Evolutionary conservation across 495 filamentous ascomycete species (phyloP).

Genomic region (Choiromyces venosus): DNA sequence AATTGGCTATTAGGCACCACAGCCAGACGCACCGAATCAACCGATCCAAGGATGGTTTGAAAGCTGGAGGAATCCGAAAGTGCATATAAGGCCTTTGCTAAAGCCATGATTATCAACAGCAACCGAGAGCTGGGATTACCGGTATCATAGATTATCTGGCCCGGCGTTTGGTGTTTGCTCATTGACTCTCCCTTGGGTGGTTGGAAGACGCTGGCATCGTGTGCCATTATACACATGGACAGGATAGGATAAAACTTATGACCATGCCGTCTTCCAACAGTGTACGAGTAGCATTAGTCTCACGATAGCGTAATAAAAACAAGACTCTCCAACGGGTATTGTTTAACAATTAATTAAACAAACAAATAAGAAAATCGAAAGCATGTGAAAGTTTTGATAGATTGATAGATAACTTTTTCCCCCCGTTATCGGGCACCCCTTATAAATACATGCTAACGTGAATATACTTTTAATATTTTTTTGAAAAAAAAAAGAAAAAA

Average conservation of each 20-base stretch:
- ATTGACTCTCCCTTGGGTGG: neutral
- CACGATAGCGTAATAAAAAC: neutral
- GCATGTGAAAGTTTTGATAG: neutral
- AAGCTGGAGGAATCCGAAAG: conserved; percentile 31
- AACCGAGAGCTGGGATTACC: neutral
- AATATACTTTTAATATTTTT: neutral
- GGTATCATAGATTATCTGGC: no score
- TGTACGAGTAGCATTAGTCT: neutral
- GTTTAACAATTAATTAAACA: neutral
- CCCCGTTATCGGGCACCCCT: neutral
- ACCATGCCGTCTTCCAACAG: neutral
- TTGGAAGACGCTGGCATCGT: neutral
- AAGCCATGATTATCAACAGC: neutral
- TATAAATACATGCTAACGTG: neutral
- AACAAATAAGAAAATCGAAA: neutral
- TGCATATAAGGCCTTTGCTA: conserved; percentile 2
- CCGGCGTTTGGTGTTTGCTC: neutral
- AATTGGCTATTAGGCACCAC: conserved; percentile 1
- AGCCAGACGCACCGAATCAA: conserved; percentile 7
- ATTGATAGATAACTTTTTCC: neutral
- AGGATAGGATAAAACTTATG: neutral
- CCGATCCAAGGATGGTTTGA: conserved; percentile 24
- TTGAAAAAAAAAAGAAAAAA: neutral
- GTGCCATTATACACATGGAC: neutral
- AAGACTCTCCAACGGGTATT: neutral